These are phyloP conservation scores for Mycena venus DNA, from an alignment of 768 basidiomycete species.

Conservation along the genomic window DNA sequence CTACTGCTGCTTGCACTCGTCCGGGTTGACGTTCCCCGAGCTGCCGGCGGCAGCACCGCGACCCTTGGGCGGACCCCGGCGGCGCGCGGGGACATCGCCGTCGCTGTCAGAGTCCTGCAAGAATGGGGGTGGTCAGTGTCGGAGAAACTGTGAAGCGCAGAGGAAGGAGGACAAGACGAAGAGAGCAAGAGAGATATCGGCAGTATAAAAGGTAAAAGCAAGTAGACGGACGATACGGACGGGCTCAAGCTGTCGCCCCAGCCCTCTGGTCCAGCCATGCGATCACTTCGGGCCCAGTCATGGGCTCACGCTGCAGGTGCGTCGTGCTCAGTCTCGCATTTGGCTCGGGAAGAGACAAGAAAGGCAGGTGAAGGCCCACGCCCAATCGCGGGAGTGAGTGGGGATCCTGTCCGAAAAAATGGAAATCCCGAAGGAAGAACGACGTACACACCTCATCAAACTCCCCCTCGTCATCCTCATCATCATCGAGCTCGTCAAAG, in stretches of 20 bases:
- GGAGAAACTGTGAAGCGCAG: neutral
- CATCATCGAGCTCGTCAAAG: conserved; percentile 72
- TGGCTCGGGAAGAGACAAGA: neutral
- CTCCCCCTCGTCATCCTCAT: conserved; percentile 63
- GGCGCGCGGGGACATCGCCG: conserved; percentile 69
- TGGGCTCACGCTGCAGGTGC: no score
- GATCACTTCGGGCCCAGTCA: no score
- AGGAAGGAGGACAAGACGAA: conserved; percentile 12
- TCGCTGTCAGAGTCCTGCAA: conserved; percentile 80
- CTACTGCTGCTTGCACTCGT: conserved; percentile 95
- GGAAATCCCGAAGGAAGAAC: neutral
- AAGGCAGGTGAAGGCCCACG: no score
- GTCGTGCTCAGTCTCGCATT: no score
- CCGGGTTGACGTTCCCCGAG: conserved; percentile 70
- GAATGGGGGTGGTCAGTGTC: conserved; percentile 23
- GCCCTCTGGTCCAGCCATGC: no score
- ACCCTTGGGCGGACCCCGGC: conserved; percentile 71
- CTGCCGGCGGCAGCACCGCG: conserved; percentile 58
- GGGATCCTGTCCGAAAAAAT: no score
- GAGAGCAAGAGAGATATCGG: conserved; percentile 16
- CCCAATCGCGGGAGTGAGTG: no score
- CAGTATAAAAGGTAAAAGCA: conserved; percentile 52
- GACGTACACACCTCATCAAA: conserved; percentile 63
- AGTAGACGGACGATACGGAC: neutral
- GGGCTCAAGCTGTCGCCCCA: no score